phyloP scores from a whole-genome alignment of 2,329 filamentous ascomycete species.

The Aschersonia sp. region DNA sequence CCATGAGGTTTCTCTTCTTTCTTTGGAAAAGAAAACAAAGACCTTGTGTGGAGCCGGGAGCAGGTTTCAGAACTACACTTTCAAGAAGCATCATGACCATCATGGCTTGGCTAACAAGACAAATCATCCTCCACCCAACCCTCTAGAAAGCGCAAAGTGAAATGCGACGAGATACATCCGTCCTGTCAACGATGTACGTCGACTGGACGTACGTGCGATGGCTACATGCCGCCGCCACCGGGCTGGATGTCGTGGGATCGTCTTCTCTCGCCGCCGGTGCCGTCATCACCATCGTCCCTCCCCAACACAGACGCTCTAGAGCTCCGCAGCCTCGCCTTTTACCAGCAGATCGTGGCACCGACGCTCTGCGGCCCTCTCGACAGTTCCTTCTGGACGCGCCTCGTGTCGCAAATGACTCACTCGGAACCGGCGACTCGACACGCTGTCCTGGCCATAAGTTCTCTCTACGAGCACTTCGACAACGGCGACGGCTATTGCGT shows the following conservation, averaged over 20 bases:
- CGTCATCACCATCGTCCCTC: slow-evolving; percentile 7
- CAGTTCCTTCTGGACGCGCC: slow-evolving; percentile 25
- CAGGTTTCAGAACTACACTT: too few species aligned
- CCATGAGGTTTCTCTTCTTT: too few species aligned
- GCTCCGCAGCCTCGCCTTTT: slow-evolving; percentile 21
- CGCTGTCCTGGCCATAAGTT: slow-evolving; percentile 23
- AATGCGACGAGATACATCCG: slow-evolving; percentile 41
- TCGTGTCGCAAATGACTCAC: slow-evolving; percentile 21
- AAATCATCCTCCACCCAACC: not conserved
- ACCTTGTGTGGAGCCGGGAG: too few species aligned
- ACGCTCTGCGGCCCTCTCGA: slow-evolving; percentile 20
- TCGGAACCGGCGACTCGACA: slow-evolving; percentile 23
- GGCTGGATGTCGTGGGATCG: slow-evolving; percentile 19
- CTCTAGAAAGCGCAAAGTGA: slow-evolving; percentile 36
- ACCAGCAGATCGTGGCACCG: slow-evolving; percentile 21
- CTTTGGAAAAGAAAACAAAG: too few species aligned
- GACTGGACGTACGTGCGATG: slow-evolving; percentile 39
- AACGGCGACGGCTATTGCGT: not conserved
- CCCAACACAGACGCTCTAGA: slow-evolving; percentile 9
- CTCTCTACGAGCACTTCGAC: slow-evolving; percentile 20
- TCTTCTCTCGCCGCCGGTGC: slow-evolving; percentile 14
- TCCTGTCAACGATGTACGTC: slow-evolving; percentile 34
- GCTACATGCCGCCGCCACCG: slow-evolving; percentile 26
- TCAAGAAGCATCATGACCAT: too few species aligned
- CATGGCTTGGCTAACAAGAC: not conserved